phyloP scores from a whole-genome alignment of 2,329 filamentous ascomycete genomes.

The Trichoderma simmonsii region DNA sequence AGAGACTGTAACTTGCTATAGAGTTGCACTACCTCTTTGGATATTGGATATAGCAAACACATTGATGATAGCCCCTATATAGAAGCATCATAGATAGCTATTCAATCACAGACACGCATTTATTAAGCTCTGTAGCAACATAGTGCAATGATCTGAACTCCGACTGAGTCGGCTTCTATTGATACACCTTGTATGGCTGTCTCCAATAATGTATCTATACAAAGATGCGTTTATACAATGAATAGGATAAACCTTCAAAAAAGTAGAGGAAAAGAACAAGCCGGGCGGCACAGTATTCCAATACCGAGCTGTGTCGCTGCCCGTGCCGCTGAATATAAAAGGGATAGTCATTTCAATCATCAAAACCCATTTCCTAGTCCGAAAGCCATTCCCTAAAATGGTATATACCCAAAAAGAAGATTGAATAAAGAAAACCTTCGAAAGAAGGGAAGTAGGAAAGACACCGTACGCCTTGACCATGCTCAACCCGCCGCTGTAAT shows the following conservation, averaged over 20 bases:
- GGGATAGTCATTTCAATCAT: neutral
- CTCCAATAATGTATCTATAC: neutral
- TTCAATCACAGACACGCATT: neutral
- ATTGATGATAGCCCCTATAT: neutral
- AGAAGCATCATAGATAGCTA: neutral
- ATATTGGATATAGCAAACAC: neutral
- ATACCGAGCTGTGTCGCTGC: neutral
- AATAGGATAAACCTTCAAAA: neutral
- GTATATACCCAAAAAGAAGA: neutral
- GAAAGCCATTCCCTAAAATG: neutral
- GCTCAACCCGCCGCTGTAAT: neutral
- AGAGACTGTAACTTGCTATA: neutral
- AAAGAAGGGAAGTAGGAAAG: neutral
- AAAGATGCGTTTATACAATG: neutral
- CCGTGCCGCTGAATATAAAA: neutral
- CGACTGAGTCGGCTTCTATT: neutral
- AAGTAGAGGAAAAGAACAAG: neutral
- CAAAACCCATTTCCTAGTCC: neutral
- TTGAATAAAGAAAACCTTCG: neutral
- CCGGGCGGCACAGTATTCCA: neutral
- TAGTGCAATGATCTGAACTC: neutral
- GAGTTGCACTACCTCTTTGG: neutral
- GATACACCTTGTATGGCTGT: neutral
- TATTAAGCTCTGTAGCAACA: neutral
- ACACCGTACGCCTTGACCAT: neutral